phyloP scores from a whole-genome alignment of 495 filamentous ascomycete species.

The Delitschia confertaspora region DNA sequence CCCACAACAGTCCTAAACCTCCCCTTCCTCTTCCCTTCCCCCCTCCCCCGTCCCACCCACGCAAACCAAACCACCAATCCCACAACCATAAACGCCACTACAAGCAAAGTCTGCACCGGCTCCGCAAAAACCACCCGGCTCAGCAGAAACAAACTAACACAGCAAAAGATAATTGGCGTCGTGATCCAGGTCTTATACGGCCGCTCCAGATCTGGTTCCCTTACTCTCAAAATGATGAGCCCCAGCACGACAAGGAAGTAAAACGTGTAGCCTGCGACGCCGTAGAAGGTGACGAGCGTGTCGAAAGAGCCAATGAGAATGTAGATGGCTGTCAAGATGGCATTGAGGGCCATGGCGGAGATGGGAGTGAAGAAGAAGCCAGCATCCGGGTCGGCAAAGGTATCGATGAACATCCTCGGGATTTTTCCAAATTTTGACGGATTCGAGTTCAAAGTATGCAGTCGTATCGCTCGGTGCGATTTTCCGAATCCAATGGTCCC shows the following conservation, averaged over 20 bases:
- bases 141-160: constrained; percentile 86
- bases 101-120: constrained; percentile 80
- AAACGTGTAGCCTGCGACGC: constrained; percentile 91
- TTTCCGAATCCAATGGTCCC: constrained; percentile 63
- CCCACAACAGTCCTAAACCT: constrained; percentile 32
- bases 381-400: constrained; percentile 34
- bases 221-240: constrained; percentile 80
- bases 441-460: constrained; percentile 24
- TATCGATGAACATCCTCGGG: constrained; percentile 15
- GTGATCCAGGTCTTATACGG: constrained; percentile 94
- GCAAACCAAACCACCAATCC: constrained; percentile 85
- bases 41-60: constrained; percentile 55
- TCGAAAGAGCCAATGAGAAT: constrained; percentile 80
- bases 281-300: constrained; percentile 91
- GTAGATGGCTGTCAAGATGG: constrained; percentile 60
- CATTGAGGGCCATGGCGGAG: constrained; percentile 78
- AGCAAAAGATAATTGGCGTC: constrained; percentile 96
- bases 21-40: constrained; percentile 34
- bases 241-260: constrained; percentile 95
- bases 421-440: constrained; percentile 2
- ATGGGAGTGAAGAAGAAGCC: constrained; percentile 72
- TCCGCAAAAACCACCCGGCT: constrained; percentile 79
- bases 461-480: constrained; percentile 23
- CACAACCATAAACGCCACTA: constrained; percentile 70
- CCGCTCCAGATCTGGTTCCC: constrained; percentile 76